Percentiles rank a stretch among this genome's conserved stretches.
Evolutionary conservation across 768 basidiomycete genomes (phyloP).

Genomic region (Coprinopsis sp.): DNA sequence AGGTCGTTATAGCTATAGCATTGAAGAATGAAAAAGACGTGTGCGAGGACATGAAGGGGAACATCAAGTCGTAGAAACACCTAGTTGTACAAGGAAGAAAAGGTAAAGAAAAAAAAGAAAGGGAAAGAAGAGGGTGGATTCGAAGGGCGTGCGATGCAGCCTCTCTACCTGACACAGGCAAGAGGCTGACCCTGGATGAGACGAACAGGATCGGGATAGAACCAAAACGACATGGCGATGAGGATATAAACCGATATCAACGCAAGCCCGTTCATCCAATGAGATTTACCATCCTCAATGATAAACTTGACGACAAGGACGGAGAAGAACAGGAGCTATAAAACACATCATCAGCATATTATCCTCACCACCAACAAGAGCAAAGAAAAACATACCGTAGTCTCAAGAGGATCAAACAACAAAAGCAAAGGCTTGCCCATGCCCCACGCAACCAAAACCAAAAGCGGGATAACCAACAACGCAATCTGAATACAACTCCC

Average conservation of each 20-base stretch:
- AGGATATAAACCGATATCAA: conserved; percentile 34
- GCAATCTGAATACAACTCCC: conserved; percentile 42
- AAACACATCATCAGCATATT: conserved; percentile 3
- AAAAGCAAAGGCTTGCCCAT: conserved; percentile 36
- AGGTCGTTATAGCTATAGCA: no score
- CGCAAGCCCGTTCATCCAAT: conserved; percentile 42
- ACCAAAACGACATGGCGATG: conserved; percentile 37
- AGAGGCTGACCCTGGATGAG: conserved; percentile 30
- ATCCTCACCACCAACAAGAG: neutral
- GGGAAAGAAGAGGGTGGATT: neutral
- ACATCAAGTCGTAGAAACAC: no score
- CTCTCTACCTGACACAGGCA: conserved; percentile 16
- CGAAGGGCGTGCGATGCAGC: neutral
- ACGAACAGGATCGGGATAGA: conserved; percentile 34
- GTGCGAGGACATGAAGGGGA: no score
- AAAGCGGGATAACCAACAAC: conserved; percentile 37
- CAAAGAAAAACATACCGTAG: conserved; percentile 22
- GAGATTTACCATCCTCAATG: conserved; percentile 45
- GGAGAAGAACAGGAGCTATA: conserved; percentile 34
- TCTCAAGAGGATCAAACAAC: conserved; percentile 37
- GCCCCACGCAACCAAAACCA: conserved; percentile 37
- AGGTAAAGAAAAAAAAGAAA: no score
- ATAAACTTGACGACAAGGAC: conserved; percentile 40
- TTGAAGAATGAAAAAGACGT: no score
- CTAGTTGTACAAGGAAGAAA: no score